phyloP scores from a whole-genome alignment of 1,284 basidiomycete species.

The Sporisorium exsertum region DNA sequence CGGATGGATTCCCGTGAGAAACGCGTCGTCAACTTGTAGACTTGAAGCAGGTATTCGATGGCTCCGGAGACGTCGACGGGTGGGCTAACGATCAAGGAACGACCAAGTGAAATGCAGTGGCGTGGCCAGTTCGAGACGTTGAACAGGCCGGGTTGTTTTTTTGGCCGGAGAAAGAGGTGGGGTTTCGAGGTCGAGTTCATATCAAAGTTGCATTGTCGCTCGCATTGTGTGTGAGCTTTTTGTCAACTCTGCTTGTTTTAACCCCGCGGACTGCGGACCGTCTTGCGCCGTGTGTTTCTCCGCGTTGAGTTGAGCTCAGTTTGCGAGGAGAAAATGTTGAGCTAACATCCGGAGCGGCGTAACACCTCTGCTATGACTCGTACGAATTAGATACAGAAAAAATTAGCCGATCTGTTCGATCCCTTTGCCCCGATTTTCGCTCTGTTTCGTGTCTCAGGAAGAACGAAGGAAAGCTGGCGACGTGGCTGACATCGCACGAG shows the following conservation, averaged over 20 bases:
- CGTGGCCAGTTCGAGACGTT: not conserved
- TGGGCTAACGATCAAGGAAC: not conserved
- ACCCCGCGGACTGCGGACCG: not conserved
- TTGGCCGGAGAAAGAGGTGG: not conserved
- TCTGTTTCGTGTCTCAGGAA: constrained; percentile 9
- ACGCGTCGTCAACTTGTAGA: not conserved
- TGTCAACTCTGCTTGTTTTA: not conserved
- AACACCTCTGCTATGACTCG: not conserved
- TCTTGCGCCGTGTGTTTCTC: too few relatives aligned
- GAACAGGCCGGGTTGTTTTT: not conserved
- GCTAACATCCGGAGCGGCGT: too few relatives aligned
- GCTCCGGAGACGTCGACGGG: not conserved
- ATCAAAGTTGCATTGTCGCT: not conserved
- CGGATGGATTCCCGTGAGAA: not conserved
- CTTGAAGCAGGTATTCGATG: not conserved
- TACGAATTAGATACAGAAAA: not conserved
- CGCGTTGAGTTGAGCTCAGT: not conserved
- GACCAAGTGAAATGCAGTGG: too few relatives aligned
- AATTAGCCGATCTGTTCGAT: not conserved
- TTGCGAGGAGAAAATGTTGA: too few relatives aligned
- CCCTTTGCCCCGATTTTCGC: not conserved
- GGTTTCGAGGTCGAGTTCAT: not conserved
- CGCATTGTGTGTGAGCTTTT: not conserved
- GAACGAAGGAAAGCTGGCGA: not conserved
- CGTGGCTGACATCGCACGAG: constrained; percentile 12